Conservation (phyloP, 768 basidiomycete genomes). For the Psilocybe tampanensis region DNA sequence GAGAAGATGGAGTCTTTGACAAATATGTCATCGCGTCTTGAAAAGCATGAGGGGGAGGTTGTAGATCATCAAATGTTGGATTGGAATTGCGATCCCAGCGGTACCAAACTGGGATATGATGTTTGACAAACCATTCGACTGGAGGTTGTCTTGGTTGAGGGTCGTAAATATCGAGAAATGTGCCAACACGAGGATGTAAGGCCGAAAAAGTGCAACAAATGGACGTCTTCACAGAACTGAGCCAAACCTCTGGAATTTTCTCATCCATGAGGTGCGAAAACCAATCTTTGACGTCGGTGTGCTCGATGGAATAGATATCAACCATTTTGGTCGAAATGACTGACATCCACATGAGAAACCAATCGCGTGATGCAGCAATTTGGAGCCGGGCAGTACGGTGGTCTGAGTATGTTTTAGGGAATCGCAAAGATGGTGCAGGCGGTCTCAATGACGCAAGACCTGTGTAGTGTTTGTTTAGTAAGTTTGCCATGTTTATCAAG, state of each 20-base stretch:
- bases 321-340: slow-evolving; percentile 1
- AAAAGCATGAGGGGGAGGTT: neutral
- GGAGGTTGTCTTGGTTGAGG: neutral
- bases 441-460: neutral
- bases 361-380: slow-evolving; percentile 1
- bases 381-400: neutral
- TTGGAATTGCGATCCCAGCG: neutral
- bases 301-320: neutral
- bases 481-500: neutral
- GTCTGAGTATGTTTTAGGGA: neutral
- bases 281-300: neutral
- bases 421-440: neutral
- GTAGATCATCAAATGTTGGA: neutral
- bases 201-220: neutral
- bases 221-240: neutral
- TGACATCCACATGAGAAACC: slow-evolving; percentile 12
- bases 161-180: neutral
- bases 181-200: neutral
- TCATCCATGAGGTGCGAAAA: neutral
- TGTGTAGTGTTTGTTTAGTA: neutral
- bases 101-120: neutral
- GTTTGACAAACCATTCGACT: neutral
- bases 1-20: neutral
- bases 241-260: neutral
- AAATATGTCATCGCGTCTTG: neutral